Percentiles rank a stretch among this genome's conserved stretches.
Conservation (phyloP, 306 rosid genomes). For the Lathyrus oleraceus region DNA sequence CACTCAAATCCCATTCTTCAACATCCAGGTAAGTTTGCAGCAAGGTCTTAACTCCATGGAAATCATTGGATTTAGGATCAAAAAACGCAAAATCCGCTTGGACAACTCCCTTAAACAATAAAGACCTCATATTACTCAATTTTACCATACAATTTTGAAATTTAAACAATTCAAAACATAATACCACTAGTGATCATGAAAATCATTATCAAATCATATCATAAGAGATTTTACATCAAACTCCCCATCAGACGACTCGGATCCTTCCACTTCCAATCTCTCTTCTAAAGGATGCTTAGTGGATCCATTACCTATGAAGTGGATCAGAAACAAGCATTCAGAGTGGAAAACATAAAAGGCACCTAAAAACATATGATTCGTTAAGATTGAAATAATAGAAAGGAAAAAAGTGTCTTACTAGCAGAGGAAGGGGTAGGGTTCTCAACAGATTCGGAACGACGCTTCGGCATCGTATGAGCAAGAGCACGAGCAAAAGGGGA, state of each 20-base stretch:
- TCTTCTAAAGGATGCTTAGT: constrained; percentile 31
- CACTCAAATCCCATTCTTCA: constrained; percentile 76
- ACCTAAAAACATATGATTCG: neutral
- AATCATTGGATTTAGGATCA: constrained; percentile 78
- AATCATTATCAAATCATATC: neutral
- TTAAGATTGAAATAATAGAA: neutral
- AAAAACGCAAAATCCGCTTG: constrained; percentile 87
- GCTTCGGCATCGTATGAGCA: constrained; percentile 38
- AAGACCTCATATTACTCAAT: constrained; percentile 23
- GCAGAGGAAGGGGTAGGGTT: constrained; percentile 29
- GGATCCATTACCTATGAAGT: constrained; percentile 44
- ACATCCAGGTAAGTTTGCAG: constrained; percentile 72
- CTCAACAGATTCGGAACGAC: constrained; percentile 27
- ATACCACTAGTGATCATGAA: neutral
- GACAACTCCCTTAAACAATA: constrained; percentile 55
- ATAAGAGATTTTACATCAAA: constrained; percentile 54
- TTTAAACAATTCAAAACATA: neutral
- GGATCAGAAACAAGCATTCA: constrained; percentile 4
- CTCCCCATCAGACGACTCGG: constrained; percentile 61
- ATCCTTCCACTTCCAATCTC: constrained; percentile 35
- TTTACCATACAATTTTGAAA: neutral
- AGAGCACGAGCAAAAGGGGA: constrained; percentile 63
- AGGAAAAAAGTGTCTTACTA: constrained; percentile 27
- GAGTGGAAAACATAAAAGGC: constrained; percentile 13
- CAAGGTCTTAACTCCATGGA: constrained; percentile 86